Base-by-base conservation (phyloP, 2,329 filamentous ascomycete species). In the Aspergillus uvarum region DNA sequence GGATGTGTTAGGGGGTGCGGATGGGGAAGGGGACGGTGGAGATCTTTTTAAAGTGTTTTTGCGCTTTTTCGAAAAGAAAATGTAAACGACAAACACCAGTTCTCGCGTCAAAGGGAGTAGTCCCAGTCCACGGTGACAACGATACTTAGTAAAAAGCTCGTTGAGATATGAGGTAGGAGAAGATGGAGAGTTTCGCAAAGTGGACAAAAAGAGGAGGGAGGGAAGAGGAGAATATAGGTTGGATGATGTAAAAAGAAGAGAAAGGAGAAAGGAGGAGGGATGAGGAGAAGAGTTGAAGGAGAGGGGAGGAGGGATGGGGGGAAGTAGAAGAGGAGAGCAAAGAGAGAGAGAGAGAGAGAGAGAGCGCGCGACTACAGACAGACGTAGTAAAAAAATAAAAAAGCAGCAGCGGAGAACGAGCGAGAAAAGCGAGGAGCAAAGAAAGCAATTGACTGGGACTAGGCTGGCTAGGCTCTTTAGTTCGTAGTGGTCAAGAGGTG, bases 121-220 rank as follows among this genome's bases (percentile, higher is more conserved):
- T 64, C 63, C 67, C 61, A 59, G 62, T 60, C 64, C 64, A 73
- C 67, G 61, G 68, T 60, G 67, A 67, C 72, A 79, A 80, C 79
- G 78, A 81, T 74, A 77, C 79, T 80, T 81, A 80, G 77, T 80
- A 76, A 81, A 81, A 81, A 80, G 79, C 77, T 81, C 79, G 79
- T 78, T 76, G 26, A 65, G 63, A 60, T 63, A 66, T 64, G 60
- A 64, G 62, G 65, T 59, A 63, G 56, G 35, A 59, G 51, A 51
- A 51, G 54, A 58, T 55, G 58, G 63, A 58, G 58, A 44, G 10
- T 44, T 44, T n/a, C 16, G 16, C 6, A 19, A 7, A 16, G 38
- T 44, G 38, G 38, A 44, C 38, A 60, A 51, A 51, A 59, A 62
- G 59, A 62, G 59, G 62, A 59, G 62, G 56, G 51, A 57, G 54